Evolutionary conservation across 805 yeast species (phyloP), one percentile per base, ranked within the genome.

Genomic region (Candida michaelii): DNA sequence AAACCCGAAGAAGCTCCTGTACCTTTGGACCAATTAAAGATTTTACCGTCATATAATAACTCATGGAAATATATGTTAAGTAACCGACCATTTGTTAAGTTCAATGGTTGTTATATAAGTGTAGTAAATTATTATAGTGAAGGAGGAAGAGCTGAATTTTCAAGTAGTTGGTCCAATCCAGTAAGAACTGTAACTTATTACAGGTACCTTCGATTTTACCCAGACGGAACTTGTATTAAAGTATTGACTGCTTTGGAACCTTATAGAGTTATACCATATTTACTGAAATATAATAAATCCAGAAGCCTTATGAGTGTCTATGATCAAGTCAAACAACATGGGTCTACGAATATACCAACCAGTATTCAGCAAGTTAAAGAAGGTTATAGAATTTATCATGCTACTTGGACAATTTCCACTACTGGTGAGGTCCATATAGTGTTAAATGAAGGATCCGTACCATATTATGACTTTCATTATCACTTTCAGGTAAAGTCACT

Each of bases 151-250:
- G 75, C 80, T 7, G 86, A 79, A 49, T 77, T 82, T 34, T 77
- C 86, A 1, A 69, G 71, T 23, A 74, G 85, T 5, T 80, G 93
- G 84, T 62, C 74, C 33, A 79, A 80, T 46, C 97, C 97, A 1
- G 78, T 86, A 15, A 80, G 87, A 51, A 80, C 89, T 58, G 85
- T 91, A 30, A 87, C 97, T 0, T 91, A 91, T 57, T 91, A 88
- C 58, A 69, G 99, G 48, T 93, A 89, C 60, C 63, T 83, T 27
- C 71, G 97, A 48, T 89, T 91, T 55, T 85, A 74, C 58, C 82
- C 83, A 0, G 85, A 85, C 55, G 97, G 98, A 0, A 66, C 76
- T 1, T 84, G 88, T 46, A 64, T 86, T 32, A 79, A 85, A 55
- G 72, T 86, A 21, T 72, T 88, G 19, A 78, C 95, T 0, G 76